These are phyloP conservation scores for Yamadazyma kitorensis DNA, from an alignment of 805 yeast genomes.

Conservation along the genomic window DNA sequence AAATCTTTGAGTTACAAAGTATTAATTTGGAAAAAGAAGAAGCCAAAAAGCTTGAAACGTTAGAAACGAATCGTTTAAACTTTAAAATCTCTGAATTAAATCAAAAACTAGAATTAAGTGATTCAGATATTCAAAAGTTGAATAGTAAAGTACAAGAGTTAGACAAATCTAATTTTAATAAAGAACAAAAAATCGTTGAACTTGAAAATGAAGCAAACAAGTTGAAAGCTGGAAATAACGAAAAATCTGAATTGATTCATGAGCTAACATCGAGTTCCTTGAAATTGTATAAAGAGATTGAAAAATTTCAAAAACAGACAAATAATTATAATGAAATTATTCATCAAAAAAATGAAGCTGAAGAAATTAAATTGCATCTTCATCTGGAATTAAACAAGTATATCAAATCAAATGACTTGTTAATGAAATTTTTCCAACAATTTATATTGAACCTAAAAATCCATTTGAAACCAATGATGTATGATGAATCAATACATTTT, in stretches of 20 bases:
- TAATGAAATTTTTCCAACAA: slow-evolving; percentile 3
- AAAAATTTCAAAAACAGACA: neutral
- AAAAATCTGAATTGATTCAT: neutral
- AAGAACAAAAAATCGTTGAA: slow-evolving; percentile 1
- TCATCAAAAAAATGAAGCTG: neutral
- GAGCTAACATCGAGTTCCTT: neutral
- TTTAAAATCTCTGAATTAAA: neutral
- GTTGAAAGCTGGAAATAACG: neutral
- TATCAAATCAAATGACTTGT: slow-evolving; percentile 1
- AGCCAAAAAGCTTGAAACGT: neutral
- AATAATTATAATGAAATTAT: neutral
- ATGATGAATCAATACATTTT: slow-evolving; percentile 13
- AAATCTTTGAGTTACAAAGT: slow-evolving; percentile 3
- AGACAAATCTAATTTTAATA: neutral
- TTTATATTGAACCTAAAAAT: slow-evolving; percentile 4
- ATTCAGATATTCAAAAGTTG: neutral
- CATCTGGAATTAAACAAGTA: slow-evolving; percentile 1
- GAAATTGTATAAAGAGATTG: slow-evolving; percentile 1
- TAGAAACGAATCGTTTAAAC: neutral
- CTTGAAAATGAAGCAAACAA: too few species aligned
- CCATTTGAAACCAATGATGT: slow-evolving; percentile 15
- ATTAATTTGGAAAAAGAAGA: neutral
- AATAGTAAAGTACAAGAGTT: too few species aligned
- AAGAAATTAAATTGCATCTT: neutral
- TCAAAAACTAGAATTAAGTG: slow-evolving; percentile 1